These are phyloP conservation scores for Euphorbia lathyris DNA, from an alignment of 345 rosid genomes.

Conservation along the genomic window DNA sequence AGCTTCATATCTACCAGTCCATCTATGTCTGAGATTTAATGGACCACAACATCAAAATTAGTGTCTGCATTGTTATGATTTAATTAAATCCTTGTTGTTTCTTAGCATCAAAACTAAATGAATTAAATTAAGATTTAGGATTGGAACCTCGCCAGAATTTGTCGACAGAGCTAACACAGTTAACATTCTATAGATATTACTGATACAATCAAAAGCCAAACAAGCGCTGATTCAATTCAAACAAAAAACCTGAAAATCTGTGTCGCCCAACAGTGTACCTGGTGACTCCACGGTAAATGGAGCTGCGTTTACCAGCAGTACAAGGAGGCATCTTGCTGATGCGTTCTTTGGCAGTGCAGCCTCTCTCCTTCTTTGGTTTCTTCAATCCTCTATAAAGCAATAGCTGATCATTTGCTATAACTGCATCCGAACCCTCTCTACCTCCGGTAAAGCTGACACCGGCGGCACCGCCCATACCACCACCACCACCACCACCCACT, in stretches of 20 bases:
- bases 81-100: neutral
- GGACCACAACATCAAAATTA: neutral
- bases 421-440: constrained; percentile 68
- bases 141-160: neutral
- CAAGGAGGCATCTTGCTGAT: constrained; percentile 98
- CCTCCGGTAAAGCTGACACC: constrained; percentile 32
- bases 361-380: constrained; percentile 95
- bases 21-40: constrained; percentile 64
- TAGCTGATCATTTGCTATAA: constrained; percentile 75
- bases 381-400: constrained; percentile 71
- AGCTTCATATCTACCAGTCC: constrained; percentile 99
- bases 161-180: no score
- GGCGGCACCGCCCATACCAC: no score
- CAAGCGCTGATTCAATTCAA: neutral
- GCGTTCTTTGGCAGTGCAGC: constrained; percentile 97
- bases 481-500: constrained; percentile 21
- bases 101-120: neutral
- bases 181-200: no score
- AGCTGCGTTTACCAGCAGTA: constrained; percentile 97
- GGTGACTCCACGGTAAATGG: constrained; percentile 98
- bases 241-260: no score
- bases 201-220: no score
- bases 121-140: neutral
- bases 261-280: constrained; percentile 41
- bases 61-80: neutral